A percentile compares a stretch with the other conserved stretches of the same genome.
Evolutionary conservation across 208 protist genomes (phyloP).

Genomic region (Trichomonas tenax): DNA sequence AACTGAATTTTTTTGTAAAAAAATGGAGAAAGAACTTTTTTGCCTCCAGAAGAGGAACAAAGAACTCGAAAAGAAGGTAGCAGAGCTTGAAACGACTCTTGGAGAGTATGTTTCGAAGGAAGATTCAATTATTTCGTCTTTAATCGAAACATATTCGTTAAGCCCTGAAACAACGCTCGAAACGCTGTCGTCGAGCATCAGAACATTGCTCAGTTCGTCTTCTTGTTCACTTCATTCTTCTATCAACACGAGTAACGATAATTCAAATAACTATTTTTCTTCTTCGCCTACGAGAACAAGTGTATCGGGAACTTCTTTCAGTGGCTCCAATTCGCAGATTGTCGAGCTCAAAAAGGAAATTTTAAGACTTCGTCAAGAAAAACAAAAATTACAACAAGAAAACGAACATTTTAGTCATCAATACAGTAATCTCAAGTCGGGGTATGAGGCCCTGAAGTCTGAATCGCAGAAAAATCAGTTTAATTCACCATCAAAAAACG

Average conservation of each 20-base stretch:
- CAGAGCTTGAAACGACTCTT: neutral
- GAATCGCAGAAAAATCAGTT: neutral
- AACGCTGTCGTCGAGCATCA: neutral
- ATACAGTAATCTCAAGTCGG: neutral
- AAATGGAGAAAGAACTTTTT: neutral
- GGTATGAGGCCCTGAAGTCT: neutral
- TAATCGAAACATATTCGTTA: neutral
- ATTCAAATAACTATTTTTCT: no score
- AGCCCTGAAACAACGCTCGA: neutral
- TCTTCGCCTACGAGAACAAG: no score
- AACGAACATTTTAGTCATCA: neutral
- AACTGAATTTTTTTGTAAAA: no score
- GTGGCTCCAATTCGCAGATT: neutral
- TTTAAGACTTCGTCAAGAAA: neutral
- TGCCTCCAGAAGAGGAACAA: neutral
- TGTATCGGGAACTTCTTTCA: no score
- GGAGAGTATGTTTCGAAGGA: neutral
- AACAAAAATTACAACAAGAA: neutral
- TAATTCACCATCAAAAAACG: neutral
- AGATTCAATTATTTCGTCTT: neutral
- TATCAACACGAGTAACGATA: neutral
- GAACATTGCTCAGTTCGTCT: neutral
- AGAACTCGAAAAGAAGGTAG: neutral
- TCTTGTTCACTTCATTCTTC: neutral
- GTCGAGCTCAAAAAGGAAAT: neutral